Conservation (phyloP, 2,329 filamentous ascomycete species). For the Monosporascus sp. region DNA sequence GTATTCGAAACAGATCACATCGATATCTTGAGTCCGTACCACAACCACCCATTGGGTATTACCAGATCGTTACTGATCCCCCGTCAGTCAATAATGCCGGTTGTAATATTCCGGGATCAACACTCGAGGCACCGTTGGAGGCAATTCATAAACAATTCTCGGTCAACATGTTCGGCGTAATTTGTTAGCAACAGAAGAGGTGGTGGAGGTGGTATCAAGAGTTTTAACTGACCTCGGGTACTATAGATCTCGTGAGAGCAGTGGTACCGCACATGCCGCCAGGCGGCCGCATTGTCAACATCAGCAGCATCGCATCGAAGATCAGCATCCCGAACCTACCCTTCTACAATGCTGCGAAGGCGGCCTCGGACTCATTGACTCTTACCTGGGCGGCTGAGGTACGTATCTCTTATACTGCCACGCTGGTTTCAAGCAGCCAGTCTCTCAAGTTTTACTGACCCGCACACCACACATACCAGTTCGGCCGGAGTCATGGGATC, state of each 20-base stretch:
- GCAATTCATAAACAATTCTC: slow-evolving; percentile 17
- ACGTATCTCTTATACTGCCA: neutral
- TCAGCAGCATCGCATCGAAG: slow-evolving; percentile 26
- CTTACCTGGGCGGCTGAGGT: slow-evolving; percentile 11
- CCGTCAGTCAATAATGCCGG: slow-evolving; percentile 23
- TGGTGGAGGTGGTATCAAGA: neutral
- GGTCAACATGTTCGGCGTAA: slow-evolving; percentile 21
- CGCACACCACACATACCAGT: neutral
- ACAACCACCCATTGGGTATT: neutral
- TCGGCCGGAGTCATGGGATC: slow-evolving; percentile 14
- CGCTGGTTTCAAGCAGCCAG: neutral
- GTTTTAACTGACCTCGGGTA: neutral
- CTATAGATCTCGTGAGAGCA: slow-evolving; percentile 18
- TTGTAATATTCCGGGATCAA: slow-evolving; percentile 2
- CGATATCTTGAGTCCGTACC: slow-evolving; percentile 35
- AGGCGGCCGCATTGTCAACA: slow-evolving; percentile 32
- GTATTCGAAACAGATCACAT: slow-evolving; percentile 30
- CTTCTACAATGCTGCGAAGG: slow-evolving; percentile 13
- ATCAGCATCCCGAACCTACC: neutral
- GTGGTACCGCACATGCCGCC: slow-evolving; percentile 24
- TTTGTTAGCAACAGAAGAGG: slow-evolving; percentile 5
- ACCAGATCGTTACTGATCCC: neutral
- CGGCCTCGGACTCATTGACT: slow-evolving; percentile 11
- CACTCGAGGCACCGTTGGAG: slow-evolving; percentile 14
- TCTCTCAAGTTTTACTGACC: neutral